Conservation (phyloP, 1,284 basidiomycete genomes). For the Ganoderma lucidum region DNA sequence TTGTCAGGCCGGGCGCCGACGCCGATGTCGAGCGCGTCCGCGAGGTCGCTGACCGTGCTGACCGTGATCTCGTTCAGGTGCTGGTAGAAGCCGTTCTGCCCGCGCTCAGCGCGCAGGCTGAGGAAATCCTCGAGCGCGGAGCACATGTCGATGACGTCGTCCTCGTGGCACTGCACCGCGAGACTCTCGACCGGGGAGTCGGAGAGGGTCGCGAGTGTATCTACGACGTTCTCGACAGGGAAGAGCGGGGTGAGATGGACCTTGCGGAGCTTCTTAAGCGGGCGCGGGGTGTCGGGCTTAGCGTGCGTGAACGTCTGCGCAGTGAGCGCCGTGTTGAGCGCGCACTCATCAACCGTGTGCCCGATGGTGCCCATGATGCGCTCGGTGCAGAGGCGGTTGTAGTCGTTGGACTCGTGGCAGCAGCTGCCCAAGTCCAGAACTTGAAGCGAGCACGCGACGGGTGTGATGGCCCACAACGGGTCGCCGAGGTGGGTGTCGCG, state of each 20-base stretch:
- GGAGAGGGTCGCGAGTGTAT: constrained; percentile 65
- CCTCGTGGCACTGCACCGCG: constrained; percentile 64
- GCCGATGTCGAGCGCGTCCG: constrained; percentile 38
- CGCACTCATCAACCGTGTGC: constrained; percentile 59
- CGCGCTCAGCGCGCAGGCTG: constrained; percentile 55
- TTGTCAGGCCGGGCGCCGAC: constrained; percentile 12
- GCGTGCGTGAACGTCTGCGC: constrained; percentile 49
- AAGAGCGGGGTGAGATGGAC: constrained; percentile 69
- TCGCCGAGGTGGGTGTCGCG: constrained; percentile 77
- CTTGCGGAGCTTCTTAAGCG: constrained; percentile 58
- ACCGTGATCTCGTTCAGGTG: constrained; percentile 42
- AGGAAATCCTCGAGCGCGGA: constrained; percentile 64
- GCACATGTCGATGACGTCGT: constrained; percentile 66
- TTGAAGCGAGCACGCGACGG: constrained; percentile 58
- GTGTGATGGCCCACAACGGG: constrained; percentile 57
- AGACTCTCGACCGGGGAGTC: constrained; percentile 67
- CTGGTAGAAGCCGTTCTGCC: constrained; percentile 44
- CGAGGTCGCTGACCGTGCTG: constrained; percentile 40
- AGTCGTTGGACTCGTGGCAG: constrained; percentile 58
- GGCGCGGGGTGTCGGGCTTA: constrained; percentile 56
- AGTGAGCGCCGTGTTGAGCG: constrained; percentile 59
- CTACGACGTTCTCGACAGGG: constrained; percentile 64
- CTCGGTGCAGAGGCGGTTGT: constrained; percentile 61
- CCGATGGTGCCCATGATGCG: constrained; percentile 67
- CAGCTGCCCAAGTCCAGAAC: constrained; percentile 68